Conservation (phyloP, 768 basidiomycete genomes). For the Boletus rubropictus region DNA sequence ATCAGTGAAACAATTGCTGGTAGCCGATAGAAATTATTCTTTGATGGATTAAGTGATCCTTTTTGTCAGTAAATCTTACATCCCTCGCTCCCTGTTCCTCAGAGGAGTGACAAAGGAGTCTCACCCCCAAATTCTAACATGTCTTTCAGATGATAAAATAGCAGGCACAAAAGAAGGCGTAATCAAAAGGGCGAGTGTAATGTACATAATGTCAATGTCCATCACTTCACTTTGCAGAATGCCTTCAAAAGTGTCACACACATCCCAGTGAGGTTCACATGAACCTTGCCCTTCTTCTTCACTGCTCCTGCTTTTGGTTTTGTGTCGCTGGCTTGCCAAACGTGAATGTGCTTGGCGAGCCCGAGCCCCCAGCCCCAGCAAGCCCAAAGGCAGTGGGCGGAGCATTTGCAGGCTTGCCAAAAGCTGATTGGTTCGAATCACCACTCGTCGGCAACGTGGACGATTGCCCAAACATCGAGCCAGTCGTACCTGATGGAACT, state of each 20-base stretch:
- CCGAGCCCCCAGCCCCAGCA: conserved; percentile 15
- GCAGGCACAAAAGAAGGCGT: neutral
- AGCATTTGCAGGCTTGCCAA: conserved; percentile 17
- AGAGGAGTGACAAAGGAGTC: too few relatives aligned
- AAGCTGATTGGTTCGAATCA: conserved; percentile 5
- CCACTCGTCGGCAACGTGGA: neutral
- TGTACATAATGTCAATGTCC: conserved; percentile 10
- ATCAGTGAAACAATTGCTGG: too few relatives aligned
- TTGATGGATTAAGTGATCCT: too few relatives aligned
- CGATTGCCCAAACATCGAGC: conserved; percentile 11
- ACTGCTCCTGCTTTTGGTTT: conserved; percentile 33
- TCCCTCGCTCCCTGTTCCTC: neutral
- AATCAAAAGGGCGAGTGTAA: conserved; percentile 9
- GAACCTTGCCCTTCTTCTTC: neutral
- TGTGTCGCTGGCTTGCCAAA: conserved; percentile 28
- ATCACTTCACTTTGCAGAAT: neutral
- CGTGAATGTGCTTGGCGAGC: conserved; percentile 13
- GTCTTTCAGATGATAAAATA: neutral
- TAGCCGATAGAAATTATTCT: too few relatives aligned
- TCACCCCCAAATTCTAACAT: neutral
- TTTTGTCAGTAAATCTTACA: neutral
- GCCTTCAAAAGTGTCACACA: neutral
- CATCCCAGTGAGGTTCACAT: neutral
- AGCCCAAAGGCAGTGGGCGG: conserved; percentile 32
- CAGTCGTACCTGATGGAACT: conserved; percentile 5